Evolutionary conservation across 768 basidiomycete genomes (phyloP).

Genomic region (Neoboletus magnificus): DNA sequence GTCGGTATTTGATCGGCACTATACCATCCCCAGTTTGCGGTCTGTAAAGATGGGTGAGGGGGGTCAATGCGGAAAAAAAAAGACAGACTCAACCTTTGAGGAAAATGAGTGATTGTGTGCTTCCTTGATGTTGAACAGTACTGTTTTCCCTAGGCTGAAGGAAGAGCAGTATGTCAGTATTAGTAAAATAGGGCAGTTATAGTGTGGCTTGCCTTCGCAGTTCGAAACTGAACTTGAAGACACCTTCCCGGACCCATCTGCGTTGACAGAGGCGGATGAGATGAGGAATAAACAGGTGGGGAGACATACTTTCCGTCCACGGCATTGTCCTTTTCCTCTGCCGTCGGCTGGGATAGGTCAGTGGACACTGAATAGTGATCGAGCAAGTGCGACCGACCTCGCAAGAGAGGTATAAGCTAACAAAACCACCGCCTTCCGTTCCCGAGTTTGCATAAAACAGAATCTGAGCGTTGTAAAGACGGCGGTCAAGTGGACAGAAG

Average conservation of each 20-base stretch:
- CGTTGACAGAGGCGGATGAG: neutral
- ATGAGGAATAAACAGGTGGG: neutral
- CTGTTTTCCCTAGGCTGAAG: slow-evolving; percentile 43
- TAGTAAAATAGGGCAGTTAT: neutral
- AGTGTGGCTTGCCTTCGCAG: slow-evolving; percentile 53
- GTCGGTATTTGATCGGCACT: slow-evolving; percentile 1
- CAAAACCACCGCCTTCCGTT: slow-evolving; percentile 53
- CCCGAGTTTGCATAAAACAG: slow-evolving; percentile 85
- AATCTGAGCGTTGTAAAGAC: slow-evolving; percentile 43
- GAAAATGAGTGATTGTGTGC: slow-evolving; percentile 82
- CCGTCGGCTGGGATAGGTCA: slow-evolving; percentile 55
- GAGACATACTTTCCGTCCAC: slow-evolving; percentile 53
- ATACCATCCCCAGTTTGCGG: slow-evolving; percentile 88
- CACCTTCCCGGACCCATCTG: slow-evolving; percentile 82
- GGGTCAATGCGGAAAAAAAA: neutral
- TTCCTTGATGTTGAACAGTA: slow-evolving; percentile 65
- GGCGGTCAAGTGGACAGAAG: neutral
- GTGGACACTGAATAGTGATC: neutral
- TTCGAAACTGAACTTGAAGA: slow-evolving; percentile 86
- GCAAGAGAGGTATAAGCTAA: slow-evolving; percentile 79
- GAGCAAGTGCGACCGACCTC: slow-evolving; percentile 50
- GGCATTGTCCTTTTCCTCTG: slow-evolving; percentile 68
- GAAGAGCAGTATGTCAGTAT: neutral
- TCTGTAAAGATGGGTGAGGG: slow-evolving; percentile 38
- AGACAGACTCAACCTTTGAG: slow-evolving; percentile 45